Evolutionary conservation across 2,329 filamentous ascomycete genomes (phyloP), one percentile per base, ranked within the genome.

Genomic region (Hortaea werneckii): DNA sequence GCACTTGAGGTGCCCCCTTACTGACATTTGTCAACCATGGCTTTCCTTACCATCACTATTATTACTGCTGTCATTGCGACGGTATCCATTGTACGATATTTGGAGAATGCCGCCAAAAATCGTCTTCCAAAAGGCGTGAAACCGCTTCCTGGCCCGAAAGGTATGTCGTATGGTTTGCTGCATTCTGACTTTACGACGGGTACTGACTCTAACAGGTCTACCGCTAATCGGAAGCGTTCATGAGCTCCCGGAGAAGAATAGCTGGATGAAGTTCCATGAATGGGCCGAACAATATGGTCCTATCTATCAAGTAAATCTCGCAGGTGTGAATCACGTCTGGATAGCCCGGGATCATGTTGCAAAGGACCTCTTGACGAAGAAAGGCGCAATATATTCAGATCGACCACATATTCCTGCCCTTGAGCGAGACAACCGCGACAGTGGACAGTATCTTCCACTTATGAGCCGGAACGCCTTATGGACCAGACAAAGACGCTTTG

Each of bases 241-340:
- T 40, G 66, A 70, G 12, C 58, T 71, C 4, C 68, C 68, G 27
- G 65, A 67, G 38, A 66, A 68, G 53, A 67, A 68, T 46, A 57
- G 62, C 28, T 68, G 66, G 54, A 62, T 71, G 50, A 70, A 69
- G 44, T 71, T 71, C 41, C 59, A 67, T n/a, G 65, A 70, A 37
- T 71, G 68, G 68, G 63, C 62, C 37, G 68, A 30, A n/a, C 12
- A 46, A 39, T 46, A 46, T 29, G 44, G 68, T 3, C 67, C 68
- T 2, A 69, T 72, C 46, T 72, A 71, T 47, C 67, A 70, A 43
- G 59, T 65, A 51, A 64, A 70, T 41, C 57, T 72, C 8, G 67
- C 67, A 46, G 69, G 69, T 13, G 54, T 55, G 46, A 71, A 70
- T 44, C 68, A 72, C 50, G 65, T 72, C 42, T 70, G 67, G 67